phyloP scores from a whole-genome alignment of 169 alveolate species.

The Eimeria sp. region DNA sequence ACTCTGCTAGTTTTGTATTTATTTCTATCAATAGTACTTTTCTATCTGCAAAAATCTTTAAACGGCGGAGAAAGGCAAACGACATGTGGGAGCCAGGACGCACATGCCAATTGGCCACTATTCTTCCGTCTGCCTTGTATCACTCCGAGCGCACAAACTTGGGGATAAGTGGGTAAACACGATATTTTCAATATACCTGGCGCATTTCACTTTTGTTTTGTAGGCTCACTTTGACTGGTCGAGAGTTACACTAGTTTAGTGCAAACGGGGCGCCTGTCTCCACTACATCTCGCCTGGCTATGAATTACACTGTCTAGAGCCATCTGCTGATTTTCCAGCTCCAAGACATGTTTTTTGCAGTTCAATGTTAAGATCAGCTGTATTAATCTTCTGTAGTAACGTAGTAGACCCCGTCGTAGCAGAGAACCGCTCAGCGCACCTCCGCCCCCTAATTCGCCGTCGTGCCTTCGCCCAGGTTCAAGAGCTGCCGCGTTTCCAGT shows the following conservation, averaged over 20 bases:
- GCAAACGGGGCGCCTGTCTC: slow-evolving; percentile 8
- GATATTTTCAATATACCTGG: neutral
- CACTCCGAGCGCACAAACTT: neutral
- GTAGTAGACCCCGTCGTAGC: neutral
- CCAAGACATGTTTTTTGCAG: neutral
- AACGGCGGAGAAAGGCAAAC: neutral
- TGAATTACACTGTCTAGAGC: neutral
- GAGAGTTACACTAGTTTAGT: neutral
- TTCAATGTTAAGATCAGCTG: neutral
- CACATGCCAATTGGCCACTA: neutral
- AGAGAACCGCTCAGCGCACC: neutral
- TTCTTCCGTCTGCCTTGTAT: neutral
- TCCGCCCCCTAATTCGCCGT: neutral
- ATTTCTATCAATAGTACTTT: neutral
- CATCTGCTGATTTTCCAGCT: neutral
- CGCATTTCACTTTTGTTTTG: neutral
- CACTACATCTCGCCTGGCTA: neutral
- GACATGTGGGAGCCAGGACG: neutral
- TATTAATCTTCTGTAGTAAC: neutral
- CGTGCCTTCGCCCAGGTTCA: neutral
- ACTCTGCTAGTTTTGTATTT: neutral
- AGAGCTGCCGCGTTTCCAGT: neutral
- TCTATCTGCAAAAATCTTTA: neutral
- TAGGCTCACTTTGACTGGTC: neutral
- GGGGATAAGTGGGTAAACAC: neutral